Base-by-base conservation (phyloP, 768 basidiomycete genomes). In the Baorangia bicolor region DNA sequence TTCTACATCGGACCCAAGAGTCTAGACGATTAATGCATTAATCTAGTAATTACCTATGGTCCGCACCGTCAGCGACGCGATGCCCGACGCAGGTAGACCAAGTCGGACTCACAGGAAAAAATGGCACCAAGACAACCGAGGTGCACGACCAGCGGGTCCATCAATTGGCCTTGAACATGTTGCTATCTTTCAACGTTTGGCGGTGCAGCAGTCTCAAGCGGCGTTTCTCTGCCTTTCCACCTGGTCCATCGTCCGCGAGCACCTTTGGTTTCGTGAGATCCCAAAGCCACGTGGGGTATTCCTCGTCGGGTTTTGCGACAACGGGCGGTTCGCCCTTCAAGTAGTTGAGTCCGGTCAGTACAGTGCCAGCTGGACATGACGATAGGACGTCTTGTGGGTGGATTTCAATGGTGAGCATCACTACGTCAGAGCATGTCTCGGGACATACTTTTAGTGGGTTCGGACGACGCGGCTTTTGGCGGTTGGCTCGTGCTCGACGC, bases 251-350 rank as follows among this genome's bases (percentile, higher is more conserved):
- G 51, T 90, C 87, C 18, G 79, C 79, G 51, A 80, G 75, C 39
- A 78, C 78, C 64, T 81, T 82, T 5, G 85, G 80, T 56, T 84
- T 71, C 20, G 91, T 73, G 37, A 93, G 66, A 14, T 79, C 85
- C 94, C 94, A 97, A 38, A 97, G 70, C 94, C 94, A 97, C 8
- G 81, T 69, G 4, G 94, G 94, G 69, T 97, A 96, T 61, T 86
- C 84, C 41, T 90, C 87, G 70, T 97, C 94, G 0, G 88, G 76
- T 12, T 80, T 73, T 2, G 94, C 90, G 23, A 91, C 69, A 0
- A 95, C 84, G 7, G 90, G 85, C 0, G 82, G 74, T 65, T 94
- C 89, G 49, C 82, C 86, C 70, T 96, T 96, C 50, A 93, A 77
- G 64, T 91, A 93, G 63, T 89, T 87, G 7, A 90, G 66, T 3